These are phyloP conservation scores for Syzygium syzygioides DNA, from an alignment of 441 rosid genomes.

Conservation along the genomic window DNA sequence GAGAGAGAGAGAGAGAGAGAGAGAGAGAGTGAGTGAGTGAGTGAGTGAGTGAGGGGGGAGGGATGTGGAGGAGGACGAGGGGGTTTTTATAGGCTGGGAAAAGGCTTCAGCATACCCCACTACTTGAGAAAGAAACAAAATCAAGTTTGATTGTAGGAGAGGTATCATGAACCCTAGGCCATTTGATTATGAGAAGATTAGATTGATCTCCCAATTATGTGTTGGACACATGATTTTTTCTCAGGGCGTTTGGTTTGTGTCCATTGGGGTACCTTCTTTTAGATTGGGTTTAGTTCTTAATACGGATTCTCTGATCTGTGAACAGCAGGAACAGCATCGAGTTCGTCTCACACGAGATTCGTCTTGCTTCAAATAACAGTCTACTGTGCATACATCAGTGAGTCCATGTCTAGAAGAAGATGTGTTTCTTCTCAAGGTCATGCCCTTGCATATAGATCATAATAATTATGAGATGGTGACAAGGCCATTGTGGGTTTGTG, in stretches of 20 bases:
- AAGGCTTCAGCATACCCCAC: slow-evolving; percentile 41
- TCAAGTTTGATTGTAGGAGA: slow-evolving; percentile 24
- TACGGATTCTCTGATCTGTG: neutral
- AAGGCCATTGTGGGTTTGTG: slow-evolving; percentile 25
- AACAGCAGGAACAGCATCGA: neutral
- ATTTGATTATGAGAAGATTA: slow-evolving; percentile 32
- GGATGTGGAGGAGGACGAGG: slow-evolving; percentile 23
- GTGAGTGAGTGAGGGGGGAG: slow-evolving; percentile 18
- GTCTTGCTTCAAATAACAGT: neutral
- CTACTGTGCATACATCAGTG: neutral
- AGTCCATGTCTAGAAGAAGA: neutral
- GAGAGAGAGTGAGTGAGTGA: neutral
- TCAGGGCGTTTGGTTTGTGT: neutral
- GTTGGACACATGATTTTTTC: neutral
- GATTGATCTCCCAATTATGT: slow-evolving; percentile 13
- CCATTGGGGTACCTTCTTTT: neutral
- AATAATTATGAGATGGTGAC: slow-evolving; percentile 21
- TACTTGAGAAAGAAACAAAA: slow-evolving; percentile 7
- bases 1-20: neutral
- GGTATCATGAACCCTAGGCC: slow-evolving; percentile 22
- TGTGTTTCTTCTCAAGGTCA: neutral
- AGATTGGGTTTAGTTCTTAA: neutral
- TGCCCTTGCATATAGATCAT: neutral
- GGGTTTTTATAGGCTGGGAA: slow-evolving; percentile 43
- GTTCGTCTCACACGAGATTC: neutral